Percentiles rank a stretch among this genome's conserved stretches.
These are phyloP conservation scores for Hymenoscyphus scutula DNA, from an alignment of 2,329 filamentous ascomycete species.

Conservation along the genomic window DNA sequence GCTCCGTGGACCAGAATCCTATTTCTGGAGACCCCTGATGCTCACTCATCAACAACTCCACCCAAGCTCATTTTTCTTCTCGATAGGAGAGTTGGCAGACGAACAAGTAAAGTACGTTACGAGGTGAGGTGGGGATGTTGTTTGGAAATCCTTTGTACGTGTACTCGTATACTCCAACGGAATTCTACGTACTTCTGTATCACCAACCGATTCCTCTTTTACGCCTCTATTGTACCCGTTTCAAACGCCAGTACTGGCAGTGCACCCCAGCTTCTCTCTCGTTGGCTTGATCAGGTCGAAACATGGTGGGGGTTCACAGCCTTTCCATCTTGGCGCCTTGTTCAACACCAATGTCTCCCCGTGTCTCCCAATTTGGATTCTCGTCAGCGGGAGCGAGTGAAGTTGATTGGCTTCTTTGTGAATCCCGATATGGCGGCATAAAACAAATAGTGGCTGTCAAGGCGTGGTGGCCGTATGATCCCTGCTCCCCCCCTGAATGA, in stretches of 20 bases:
- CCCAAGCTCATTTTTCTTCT: too few species aligned
- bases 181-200: neutral
- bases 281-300: neutral
- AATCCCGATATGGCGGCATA: neutral
- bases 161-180: neutral
- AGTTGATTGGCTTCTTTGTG: neutral
- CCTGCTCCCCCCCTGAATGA: neutral
- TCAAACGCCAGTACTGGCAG: neutral
- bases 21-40: too few species aligned
- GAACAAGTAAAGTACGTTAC: too few species aligned
- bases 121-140: neutral
- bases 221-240: neutral
- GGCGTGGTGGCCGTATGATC: neutral
- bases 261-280: neutral
- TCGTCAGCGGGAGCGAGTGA: neutral
- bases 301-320: neutral
- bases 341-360: neutral
- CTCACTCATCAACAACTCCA: too few species aligned
- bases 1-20: too few species aligned
- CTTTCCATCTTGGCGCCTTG: neutral
- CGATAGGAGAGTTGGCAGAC: too few species aligned
- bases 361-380: neutral
- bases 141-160: neutral
- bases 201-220: neutral
- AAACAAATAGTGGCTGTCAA: too few species aligned